Conservation (phyloP, 192 early-diverging fungal species). For the Martensiomyces pterosporus region DNA sequence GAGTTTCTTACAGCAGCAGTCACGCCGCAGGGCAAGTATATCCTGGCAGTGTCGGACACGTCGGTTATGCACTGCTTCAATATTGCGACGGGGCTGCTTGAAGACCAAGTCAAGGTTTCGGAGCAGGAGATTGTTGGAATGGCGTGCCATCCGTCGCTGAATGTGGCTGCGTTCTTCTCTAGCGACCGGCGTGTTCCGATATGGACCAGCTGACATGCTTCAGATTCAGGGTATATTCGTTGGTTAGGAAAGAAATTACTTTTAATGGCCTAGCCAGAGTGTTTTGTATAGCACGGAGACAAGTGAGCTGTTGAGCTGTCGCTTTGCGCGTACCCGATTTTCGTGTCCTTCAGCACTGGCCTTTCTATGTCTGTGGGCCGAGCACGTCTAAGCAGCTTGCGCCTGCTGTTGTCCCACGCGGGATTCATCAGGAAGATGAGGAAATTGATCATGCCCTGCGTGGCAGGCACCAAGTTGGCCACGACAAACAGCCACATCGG, state of each 20-base stretch:
- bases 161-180: constrained; percentile 54
- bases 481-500: constrained; percentile 44
- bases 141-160: constrained; percentile 77
- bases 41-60: constrained; percentile 74
- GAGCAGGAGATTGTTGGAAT: constrained; percentile 75
- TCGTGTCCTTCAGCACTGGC: too few species aligned
- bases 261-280: too few species aligned
- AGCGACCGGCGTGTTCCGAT: constrained; percentile 33
- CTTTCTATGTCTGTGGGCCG: too few species aligned
- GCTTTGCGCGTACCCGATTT: too few species aligned
- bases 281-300: too few species aligned
- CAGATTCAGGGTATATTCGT: too few species aligned
- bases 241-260: too few species aligned
- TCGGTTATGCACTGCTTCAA: constrained; percentile 66
- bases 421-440: constrained; percentile 22
- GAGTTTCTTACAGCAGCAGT: constrained; percentile 60
- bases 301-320: too few species aligned
- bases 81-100: constrained; percentile 54
- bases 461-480: constrained; percentile 34
- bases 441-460: constrained; percentile 40
- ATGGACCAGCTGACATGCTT: constrained; percentile 18
- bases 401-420: constrained; percentile 24
- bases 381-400: too few species aligned
- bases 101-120: constrained; percentile 48
- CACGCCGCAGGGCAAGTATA: constrained; percentile 76